A percentile compares a stretch with the other conserved stretches of the same genome.
phyloP scores from a whole-genome alignment of 371 early-diverging fungal genomes.

The Zychaea mexicana region DNA sequence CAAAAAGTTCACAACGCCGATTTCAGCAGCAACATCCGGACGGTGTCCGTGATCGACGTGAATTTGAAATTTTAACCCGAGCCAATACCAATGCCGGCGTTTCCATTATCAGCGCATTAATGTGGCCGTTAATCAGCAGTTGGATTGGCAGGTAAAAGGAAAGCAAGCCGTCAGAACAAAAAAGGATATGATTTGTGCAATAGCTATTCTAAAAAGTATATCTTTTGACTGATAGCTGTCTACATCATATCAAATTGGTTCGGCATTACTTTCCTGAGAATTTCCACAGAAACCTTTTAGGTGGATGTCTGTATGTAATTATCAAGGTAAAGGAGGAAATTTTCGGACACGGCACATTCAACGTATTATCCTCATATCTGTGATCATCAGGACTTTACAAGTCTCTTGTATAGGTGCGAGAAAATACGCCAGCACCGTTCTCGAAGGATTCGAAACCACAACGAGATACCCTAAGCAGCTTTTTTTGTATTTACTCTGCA shows the following conservation, averaged over 20 bases:
- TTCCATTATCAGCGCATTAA: slow-evolving; percentile 53
- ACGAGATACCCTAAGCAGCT: slow-evolving; percentile 19
- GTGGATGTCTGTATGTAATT: slow-evolving; percentile 65
- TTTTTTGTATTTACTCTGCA: too few relatives aligned
- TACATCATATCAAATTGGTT: slow-evolving; percentile 47
- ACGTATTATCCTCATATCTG: background rate
- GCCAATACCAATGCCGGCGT: slow-evolving; percentile 30
- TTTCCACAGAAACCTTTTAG: slow-evolving; percentile 59
- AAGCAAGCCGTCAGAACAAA: too few relatives aligned
- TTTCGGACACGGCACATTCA: too few relatives aligned
- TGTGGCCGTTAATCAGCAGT: slow-evolving; percentile 52
- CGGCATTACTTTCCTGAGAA: slow-evolving; percentile 54
- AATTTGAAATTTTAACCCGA: slow-evolving; percentile 5
- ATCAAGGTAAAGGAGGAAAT: slow-evolving; percentile 42
- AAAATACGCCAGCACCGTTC: slow-evolving; percentile 40
- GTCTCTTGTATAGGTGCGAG: slow-evolving; percentile 42
- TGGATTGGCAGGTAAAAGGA: slow-evolving; percentile 46
- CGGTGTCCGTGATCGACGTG: background rate
- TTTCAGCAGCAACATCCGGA: background rate
- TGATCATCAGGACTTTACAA: slow-evolving; percentile 32
- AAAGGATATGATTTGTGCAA: background rate
- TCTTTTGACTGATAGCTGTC: slow-evolving; percentile 27
- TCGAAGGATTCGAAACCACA: slow-evolving; percentile 33
- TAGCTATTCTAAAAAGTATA: background rate
- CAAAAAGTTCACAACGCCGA: background rate